These are phyloP conservation scores for Geranomyces variabilis DNA, from an alignment of 192 early-diverging fungal genomes.

Conservation along the genomic window DNA sequence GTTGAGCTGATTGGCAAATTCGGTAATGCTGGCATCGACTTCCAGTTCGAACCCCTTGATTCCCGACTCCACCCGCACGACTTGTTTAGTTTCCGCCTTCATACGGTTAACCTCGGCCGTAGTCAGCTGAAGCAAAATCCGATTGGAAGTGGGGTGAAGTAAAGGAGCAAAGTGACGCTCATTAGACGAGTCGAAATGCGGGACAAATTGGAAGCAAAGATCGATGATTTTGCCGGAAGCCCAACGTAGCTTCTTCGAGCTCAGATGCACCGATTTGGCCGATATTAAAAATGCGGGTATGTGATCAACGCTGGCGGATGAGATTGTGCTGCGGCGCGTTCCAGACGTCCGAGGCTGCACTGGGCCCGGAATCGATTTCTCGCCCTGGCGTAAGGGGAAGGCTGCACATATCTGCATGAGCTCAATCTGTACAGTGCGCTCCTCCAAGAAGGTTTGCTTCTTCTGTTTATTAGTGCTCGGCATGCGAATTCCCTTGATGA, in stretches of 20 bases:
- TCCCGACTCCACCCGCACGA: constrained; percentile 56
- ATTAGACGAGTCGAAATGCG: constrained; percentile 35
- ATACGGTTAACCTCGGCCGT: constrained; percentile 45
- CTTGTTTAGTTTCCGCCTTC: constrained; percentile 25
- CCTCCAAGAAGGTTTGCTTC: constrained; percentile 58
- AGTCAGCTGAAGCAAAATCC: constrained; percentile 36
- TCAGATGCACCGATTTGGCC: constrained; percentile 58
- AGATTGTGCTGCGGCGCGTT: constrained; percentile 11
- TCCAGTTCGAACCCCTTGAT: constrained; percentile 77
- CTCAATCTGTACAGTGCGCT: constrained; percentile 52
- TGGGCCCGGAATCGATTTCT: background rate
- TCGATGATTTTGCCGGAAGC: constrained; percentile 59
- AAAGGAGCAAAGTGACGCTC: constrained; percentile 35
- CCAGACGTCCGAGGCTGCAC: background rate
- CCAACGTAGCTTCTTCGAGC: constrained; percentile 61
- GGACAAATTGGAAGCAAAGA: constrained; percentile 71
- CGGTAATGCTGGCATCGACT: constrained; percentile 66
- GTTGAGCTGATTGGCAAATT: constrained; percentile 64
- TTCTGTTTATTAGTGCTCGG: constrained; percentile 54
- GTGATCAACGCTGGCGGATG: constrained; percentile 2
- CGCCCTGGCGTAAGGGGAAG: constrained; percentile 53
- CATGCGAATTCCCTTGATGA: constrained; percentile 68
- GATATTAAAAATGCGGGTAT: constrained; percentile 68
- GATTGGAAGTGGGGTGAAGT: constrained; percentile 37
- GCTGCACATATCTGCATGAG: constrained; percentile 64